Base-by-base conservation (phyloP, 768 basidiomycete genomes). In the Boletales sp. region DNA sequence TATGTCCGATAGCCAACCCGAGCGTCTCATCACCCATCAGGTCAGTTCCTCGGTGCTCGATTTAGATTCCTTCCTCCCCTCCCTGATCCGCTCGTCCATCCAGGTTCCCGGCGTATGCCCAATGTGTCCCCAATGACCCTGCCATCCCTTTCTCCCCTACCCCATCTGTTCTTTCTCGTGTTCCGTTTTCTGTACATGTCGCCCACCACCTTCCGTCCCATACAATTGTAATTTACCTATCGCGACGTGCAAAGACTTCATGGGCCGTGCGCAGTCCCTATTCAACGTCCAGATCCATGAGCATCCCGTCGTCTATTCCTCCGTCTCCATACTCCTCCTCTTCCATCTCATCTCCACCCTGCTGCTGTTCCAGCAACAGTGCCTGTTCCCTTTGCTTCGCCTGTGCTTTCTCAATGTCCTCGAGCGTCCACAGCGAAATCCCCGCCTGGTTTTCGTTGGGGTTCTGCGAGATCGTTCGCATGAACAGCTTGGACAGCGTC, bases 381-480 rank as follows among this genome's bases (percentile, higher is more conserved):
- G 77, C 80, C 17, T 85, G 75, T 42, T 80, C 87, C 64, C 79
- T 83, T 57, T 92, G 89, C 62, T 88, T 88, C 32, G 78, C 78
- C 66, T 96, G 94, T 39, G 86, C 86, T 65, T 84, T 87, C 60
- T 91, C 80, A 13, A 99, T 79, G 66, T 98, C 90, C 60, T 93
- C 90, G 34, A 98, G 70, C 17, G 92, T 91, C 96, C 96, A 99
- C 34, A 98, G 74, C 15, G 91, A 94, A 30, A 97, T 74, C 0
- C 94, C 94, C 2, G 94, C 97, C 67, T 90, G 88, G 61, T 94
- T 92, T 70, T 97, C 94, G 56, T 94, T 94, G 41, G 90, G 90
- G 61, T 94, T 95, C 71, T 99, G 96, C 12, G 95, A 97, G 62
- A 99, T 99, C n/a, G 88, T 87, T 8, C 96, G 84, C 83, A 99